Base-by-base conservation (phyloP, 805 yeast genomes). In the Candida arabinofermentans region DNA sequence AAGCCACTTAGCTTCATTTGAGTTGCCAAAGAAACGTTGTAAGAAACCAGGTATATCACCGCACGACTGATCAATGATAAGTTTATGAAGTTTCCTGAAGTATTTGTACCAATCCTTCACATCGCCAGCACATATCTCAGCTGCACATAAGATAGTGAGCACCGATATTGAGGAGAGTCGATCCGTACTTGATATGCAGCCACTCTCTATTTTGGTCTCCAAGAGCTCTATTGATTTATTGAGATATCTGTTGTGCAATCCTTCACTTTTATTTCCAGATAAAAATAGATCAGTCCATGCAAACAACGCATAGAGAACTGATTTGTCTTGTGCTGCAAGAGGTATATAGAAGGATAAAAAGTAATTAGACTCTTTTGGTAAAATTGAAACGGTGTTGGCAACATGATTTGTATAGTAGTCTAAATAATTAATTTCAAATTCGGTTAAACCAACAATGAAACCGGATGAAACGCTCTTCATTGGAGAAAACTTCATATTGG, bases 271-370 rank as follows among this genome's bases (percentile, higher is more conserved):
- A 10, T 42, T 27, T 18, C 48, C 47, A 7, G 50, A 32, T 12
- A 42, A 34, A 27, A 52, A 52, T 27, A 59, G 53, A 8, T 67
- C 67, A 66, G 76, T 71, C 83, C 83, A 79, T 0, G 81, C 77
- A 22, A 78, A 60, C 8, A 79, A 54, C 1, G 74, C 67, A 43
- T 69, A 67, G 21, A 77, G 54, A 6, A 78, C 70, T 4, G 77
- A 68, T 27, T 65, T 64, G 39, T 74, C 70, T 22, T 60, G 57
- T 34, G 66, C 62, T 0, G 83, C 81, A 70, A 79, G 66, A 4
- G 79, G 79, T 3, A 79, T 56, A 53, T 77, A 77, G 9, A 75
- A 67, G 26, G 67, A 72, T 17, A 70, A 56, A 47, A 75, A 79
- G 51, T 72, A 72, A 54, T 78, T 79, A 10, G 69, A 63, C 34